Base-by-base conservation (phyloP, 1,284 basidiomycete genomes). In the Calocybe gambosa region DNA sequence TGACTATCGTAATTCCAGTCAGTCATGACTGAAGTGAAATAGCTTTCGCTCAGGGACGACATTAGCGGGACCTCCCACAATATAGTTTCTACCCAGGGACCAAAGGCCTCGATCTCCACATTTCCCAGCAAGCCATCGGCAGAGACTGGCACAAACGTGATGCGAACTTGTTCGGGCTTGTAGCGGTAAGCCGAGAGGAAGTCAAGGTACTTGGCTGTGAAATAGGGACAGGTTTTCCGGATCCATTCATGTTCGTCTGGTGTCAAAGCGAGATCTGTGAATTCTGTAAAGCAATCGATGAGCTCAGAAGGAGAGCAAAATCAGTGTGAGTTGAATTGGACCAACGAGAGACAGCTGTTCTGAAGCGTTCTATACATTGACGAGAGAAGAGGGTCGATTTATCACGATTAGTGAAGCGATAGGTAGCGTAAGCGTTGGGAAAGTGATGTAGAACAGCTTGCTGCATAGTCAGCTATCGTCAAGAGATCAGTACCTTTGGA, bases 41-140 rank as follows among this genome's bases (percentile, higher is more conserved):
- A 87, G 20, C 77, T 77, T 67, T 92, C 82, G 65, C 89, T 89
- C 39, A 93, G 70, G 55, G 85, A 85, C 7, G 91, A 83, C 90
- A 97, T 93, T 39, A 97, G 71, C 1, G 92, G 93, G 0, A 98
- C 93, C 67, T 99, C 95, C 82, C 96, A 99, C 15, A 97, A 68
- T 50, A 99, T 97, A 5, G 89, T 82, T 53, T 97, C 92, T 0
- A 70, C 69, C 95, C 96, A 99, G 2, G 76, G 74, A 0, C 95
- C 95, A 23, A 62, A 61, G 8, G 85, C 80, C 47, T 79, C 75
- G 50, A 98, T 83, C 44, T 86, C 79, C 31, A 98, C 71, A 46
- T 76, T 67, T 0, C 95, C 95, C 45, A 65, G 65, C 28, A 81
- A 66, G 16, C 66, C 64, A 48, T 78, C 70, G 1, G 69, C 62